These are phyloP conservation scores for Polytrichum commune DNA, from an alignment of 225 moss, liverwort and hornwort species.

Conservation along the genomic window DNA sequence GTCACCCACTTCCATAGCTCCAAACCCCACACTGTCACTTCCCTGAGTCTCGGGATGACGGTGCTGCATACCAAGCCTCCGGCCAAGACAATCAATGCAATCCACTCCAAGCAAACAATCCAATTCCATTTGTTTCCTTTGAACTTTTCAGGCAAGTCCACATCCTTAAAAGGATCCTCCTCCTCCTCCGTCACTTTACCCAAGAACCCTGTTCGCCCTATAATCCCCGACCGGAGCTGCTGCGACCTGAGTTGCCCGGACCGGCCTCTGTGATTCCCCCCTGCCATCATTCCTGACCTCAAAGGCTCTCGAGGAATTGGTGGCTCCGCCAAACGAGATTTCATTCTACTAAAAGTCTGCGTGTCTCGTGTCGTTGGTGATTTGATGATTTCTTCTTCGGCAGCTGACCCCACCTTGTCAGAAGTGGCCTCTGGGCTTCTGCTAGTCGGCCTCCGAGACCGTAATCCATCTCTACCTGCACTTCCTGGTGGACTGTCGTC, in stretches of 20 bases:
- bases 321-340: conserved; percentile 42
- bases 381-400: conserved; percentile 24
- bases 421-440: background rate
- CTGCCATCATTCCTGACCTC: background rate
- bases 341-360: conserved; percentile 20
- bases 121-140: conserved; percentile 26
- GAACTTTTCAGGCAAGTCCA: conserved; percentile 50
- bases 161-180: conserved; percentile 56
- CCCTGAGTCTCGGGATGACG: conserved; percentile 10
- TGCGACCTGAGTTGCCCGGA: conserved; percentile 16
- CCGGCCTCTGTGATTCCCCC: background rate
- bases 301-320: conserved; percentile 31
- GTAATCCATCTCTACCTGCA: background rate
- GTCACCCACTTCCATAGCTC: conserved; percentile 60
- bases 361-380: conserved; percentile 17
- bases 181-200: conserved; percentile 58
- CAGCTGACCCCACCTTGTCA: no score
- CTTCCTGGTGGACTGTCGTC: conserved; percentile 4
- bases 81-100: conserved; percentile 29
- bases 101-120: conserved; percentile 26
- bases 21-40: conserved; percentile 30
- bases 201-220: conserved; percentile 22
- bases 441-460: conserved; percentile 3
- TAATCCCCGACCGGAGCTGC: conserved; percentile 8
- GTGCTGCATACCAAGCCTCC: conserved; percentile 33